Conservation (phyloP, 805 yeast genomes). For the Teunomyces lycoperdinae region DNA sequence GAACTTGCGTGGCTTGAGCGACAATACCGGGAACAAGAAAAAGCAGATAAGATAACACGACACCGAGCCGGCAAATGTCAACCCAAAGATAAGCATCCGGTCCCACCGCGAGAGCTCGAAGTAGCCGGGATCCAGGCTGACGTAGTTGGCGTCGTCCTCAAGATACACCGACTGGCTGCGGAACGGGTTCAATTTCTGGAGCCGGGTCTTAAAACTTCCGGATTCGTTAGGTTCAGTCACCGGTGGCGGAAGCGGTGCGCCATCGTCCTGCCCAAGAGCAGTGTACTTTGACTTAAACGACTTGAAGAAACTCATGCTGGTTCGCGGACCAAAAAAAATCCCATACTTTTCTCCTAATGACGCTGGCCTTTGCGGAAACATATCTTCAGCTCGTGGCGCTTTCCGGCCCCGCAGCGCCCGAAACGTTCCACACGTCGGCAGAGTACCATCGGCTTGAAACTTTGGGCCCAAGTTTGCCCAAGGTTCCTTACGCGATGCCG, state of each 20-base stretch:
- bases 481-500: conserved; percentile 36
- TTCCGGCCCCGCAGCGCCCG: conserved; percentile 35
- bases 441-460: conserved; percentile 28
- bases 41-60: conserved; percentile 43
- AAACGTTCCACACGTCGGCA: conserved; percentile 29
- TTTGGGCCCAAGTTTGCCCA: conserved; percentile 50
- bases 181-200: conserved; percentile 41
- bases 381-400: conserved; percentile 48
- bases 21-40: conserved; percentile 41
- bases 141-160: conserved; percentile 42
- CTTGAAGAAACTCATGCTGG: conserved; percentile 34
- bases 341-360: not conserved
- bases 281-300: conserved; percentile 26
- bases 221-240: conserved; percentile 24
- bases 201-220: conserved; percentile 22
- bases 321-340: not conserved
- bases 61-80: conserved; percentile 42
- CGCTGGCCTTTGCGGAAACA: conserved; percentile 45
- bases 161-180: conserved; percentile 34
- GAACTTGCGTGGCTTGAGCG: conserved; percentile 43
- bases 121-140: conserved; percentile 43
- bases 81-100: conserved; percentile 43
- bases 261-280: conserved; percentile 33
- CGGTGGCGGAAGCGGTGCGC: conserved; percentile 38
- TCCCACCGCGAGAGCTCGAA: conserved; percentile 46